Conservation (phyloP, 2,329 filamentous ascomycete genomes). For the Aspergillus terreus region DNA sequence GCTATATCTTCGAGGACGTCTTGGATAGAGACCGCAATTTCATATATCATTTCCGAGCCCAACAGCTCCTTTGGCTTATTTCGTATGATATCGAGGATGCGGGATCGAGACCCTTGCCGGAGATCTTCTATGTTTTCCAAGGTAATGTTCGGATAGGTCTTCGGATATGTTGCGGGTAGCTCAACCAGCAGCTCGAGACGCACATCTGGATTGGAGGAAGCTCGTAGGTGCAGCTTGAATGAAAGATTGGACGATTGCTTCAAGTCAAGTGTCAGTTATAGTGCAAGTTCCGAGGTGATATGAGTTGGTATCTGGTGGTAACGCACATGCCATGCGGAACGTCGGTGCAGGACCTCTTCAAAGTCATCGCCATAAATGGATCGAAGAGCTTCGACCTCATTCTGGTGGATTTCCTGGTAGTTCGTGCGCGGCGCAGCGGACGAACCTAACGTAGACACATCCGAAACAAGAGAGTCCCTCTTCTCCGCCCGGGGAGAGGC, state of each 20-base stretch:
- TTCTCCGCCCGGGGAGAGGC: constrained; percentile 34
- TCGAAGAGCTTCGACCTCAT: constrained; percentile 79
- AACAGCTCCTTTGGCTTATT: constrained; percentile 63
- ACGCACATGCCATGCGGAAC: constrained; percentile 77
- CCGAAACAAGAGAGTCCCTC: constrained; percentile 24
- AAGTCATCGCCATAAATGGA: constrained; percentile 92
- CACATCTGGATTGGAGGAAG: constrained; percentile 69
- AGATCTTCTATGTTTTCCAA: constrained; percentile 63
- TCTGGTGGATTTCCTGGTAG: constrained; percentile 80
- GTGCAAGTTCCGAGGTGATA: not conserved
- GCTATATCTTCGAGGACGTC: constrained; percentile 84
- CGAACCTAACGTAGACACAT: constrained; percentile 29
- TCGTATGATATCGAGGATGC: constrained; percentile 66
- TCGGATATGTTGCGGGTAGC: constrained; percentile 87
- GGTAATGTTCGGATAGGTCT: constrained; percentile 69
- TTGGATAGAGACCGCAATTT: constrained; percentile 57
- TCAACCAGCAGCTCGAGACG: constrained; percentile 70
- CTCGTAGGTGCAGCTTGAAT: constrained; percentile 75
- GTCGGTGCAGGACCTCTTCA: constrained; percentile 65
- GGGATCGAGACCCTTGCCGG: constrained; percentile 66
- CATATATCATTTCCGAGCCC: constrained; percentile 64
- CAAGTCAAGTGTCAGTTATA: constrained; percentile 7
- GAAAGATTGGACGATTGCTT: constrained; percentile 73
- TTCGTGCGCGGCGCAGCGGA: constrained; percentile 47
- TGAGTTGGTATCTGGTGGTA: constrained; percentile 2